Evolutionary conservation across 345 rosid genomes (phyloP).

Genomic region (Lepidium sativum): DNA sequence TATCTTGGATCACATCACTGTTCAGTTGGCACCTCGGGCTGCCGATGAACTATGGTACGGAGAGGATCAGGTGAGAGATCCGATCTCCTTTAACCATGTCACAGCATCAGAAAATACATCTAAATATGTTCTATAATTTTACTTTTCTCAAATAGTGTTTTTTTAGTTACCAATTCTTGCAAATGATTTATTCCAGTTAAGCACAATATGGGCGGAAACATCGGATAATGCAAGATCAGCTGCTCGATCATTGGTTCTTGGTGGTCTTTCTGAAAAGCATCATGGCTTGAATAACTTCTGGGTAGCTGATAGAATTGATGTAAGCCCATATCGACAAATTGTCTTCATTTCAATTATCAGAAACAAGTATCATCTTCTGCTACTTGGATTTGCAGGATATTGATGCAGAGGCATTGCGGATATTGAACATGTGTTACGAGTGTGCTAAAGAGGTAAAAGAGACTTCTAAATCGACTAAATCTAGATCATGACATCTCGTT

Average conservation of each 20-base stretch:
- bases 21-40: constrained; percentile 94
- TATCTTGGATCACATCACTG: constrained; percentile 85
- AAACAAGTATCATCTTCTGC: background rate
- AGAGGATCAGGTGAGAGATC: constrained; percentile 60
- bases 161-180: constrained; percentile 7
- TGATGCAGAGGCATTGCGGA: constrained; percentile 65
- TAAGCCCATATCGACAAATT: constrained; percentile 27
- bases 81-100: background rate
- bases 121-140: background rate
- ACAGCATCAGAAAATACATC: background rate
- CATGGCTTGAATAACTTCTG: constrained; percentile 71
- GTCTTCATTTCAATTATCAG: background rate
- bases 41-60: constrained; percentile 94
- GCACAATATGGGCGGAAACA: constrained; percentile 97
- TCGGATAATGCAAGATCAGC: constrained; percentile 89
- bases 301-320: constrained; percentile 74
- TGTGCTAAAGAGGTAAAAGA: constrained; percentile 69
- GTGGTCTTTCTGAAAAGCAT: constrained; percentile 86
- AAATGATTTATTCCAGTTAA: constrained; percentile 47
- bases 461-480: background rate
- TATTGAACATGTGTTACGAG: constrained; percentile 58
- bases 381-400: constrained; percentile 48
- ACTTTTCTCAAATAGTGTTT: background rate
- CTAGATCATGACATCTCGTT: background rate
- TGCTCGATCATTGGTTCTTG: constrained; percentile 72